These are phyloP conservation scores for Yarrowia alimentaria DNA, from an alignment of 805 yeast species.

Conservation along the genomic window DNA sequence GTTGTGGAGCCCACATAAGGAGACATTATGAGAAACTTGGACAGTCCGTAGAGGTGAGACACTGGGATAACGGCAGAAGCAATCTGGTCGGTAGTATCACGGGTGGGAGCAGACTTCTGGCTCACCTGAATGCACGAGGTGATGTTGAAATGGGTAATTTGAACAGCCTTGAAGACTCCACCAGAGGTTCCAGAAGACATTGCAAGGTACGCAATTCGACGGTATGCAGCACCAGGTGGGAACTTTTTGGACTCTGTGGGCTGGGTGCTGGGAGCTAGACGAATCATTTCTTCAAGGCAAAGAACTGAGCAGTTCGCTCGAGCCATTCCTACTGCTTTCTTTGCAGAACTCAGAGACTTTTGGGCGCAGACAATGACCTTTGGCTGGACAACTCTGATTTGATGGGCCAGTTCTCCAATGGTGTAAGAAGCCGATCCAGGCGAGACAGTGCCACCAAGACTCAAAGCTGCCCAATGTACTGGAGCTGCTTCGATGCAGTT, in stretches of 20 bases:
- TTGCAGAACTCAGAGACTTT: not conserved
- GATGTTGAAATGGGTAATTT: conserved; percentile 57
- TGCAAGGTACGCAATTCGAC: conserved; percentile 7
- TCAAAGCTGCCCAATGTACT: conserved; percentile 13
- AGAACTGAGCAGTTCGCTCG: not conserved
- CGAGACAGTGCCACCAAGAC: conserved; percentile 9
- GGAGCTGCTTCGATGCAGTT: conserved; percentile 8
- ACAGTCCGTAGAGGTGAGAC: conserved; percentile 38
- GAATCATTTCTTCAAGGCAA: not conserved
- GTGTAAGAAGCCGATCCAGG: conserved; percentile 14
- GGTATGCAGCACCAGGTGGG: not conserved
- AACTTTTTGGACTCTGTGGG: not conserved
- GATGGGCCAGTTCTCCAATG: conserved; percentile 6
- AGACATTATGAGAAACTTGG: conserved; percentile 34
- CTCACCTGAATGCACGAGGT: conserved; percentile 31
- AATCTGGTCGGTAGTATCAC: conserved; percentile 32
- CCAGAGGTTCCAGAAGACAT: not conserved
- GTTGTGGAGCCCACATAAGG: conserved; percentile 32
- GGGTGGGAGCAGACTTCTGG: conserved; percentile 1
- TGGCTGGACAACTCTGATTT: not conserved
- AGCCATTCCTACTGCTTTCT: conserved; percentile 5
- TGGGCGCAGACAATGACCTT: not conserved
- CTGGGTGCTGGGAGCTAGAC: not conserved
- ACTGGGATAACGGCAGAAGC: conserved; percentile 39
- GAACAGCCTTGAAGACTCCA: conserved; percentile 57